These are phyloP conservation scores for Candida chilensis DNA, from an alignment of 805 yeast species.

Conservation along the genomic window DNA sequence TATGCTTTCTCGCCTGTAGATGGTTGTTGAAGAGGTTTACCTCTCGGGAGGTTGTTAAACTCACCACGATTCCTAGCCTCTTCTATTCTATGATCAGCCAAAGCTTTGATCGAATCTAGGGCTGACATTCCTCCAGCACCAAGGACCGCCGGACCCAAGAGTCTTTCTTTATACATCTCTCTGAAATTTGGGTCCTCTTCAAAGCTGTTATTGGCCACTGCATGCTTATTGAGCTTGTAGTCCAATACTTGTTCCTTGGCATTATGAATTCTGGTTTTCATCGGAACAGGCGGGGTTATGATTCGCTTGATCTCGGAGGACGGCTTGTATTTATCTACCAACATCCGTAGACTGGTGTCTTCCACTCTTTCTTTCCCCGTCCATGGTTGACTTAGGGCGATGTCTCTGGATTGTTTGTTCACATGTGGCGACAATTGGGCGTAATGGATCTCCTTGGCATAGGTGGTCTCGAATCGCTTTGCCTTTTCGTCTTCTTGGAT, in stretches of 20 bases:
- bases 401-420: constrained; percentile 30
- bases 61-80: constrained; percentile 68
- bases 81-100: constrained; percentile 72
- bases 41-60: constrained; percentile 56
- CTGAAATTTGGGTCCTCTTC: constrained; percentile 35
- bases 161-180: constrained; percentile 54
- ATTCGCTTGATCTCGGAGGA: constrained; percentile 7
- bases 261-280: constrained; percentile 32
- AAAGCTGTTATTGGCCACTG: constrained; percentile 10
- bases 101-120: constrained; percentile 45
- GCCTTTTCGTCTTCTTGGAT: constrained; percentile 17
- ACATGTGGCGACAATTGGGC: constrained; percentile 34
- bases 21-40: constrained; percentile 40
- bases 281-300: constrained; percentile 11
- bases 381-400: constrained; percentile 51
- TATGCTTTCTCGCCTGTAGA: constrained; percentile 38
- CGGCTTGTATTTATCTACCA: constrained; percentile 41
- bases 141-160: constrained; percentile 48
- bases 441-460: constrained; percentile 29
- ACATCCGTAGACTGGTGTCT: constrained; percentile 46
- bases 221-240: constrained; percentile 40
- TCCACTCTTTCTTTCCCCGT: constrained; percentile 38
- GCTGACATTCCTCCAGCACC: constrained; percentile 29
- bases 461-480: constrained; percentile 20
- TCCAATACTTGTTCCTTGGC: constrained; percentile 66